Evolutionary conservation across 805 yeast species (phyloP), one percentile per base, ranked within the genome.

Genomic region (Teunomyces aglyptinius): DNA sequence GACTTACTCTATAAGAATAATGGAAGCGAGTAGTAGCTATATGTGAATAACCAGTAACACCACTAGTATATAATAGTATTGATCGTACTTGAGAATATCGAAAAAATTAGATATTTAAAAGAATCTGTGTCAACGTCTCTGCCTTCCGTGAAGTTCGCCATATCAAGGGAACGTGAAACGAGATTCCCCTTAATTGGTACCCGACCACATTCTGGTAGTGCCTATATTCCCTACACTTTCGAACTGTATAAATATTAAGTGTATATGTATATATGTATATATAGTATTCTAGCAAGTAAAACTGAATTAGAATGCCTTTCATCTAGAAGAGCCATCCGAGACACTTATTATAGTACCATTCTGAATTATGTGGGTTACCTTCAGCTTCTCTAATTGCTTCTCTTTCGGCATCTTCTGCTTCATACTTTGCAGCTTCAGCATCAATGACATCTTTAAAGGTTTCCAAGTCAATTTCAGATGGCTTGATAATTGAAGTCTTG

Each of bases 391-490:
- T 48, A 38, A 60, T 50, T 47, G 62, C 64, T 35, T 52, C 44
- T 28, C 45, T 55, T 49, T 61, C 66, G 13, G 49, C 60, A 35
- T 59, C 70, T 31, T 52, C 55, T 16, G 57, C 54, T 38, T 58
- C 62, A 48, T 64, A 65, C 38, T 59, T 63, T 42, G 55, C 62
- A 50, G 64, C 67, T 43, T 67, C 71, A 32, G 77, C 77, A 51
- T 80, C 84, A 51, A 77, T 68, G 38, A 75, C 77, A 51, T 76
- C 82, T 58, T 75, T 80, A 61, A 69, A 78, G 6, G 86, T 80
- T 42, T 61, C 64, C 59, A 83, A 68, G 61, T 85, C 92, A 22
- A 79, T 85, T 54, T 83, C 87, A 38, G 65, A 68, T 5, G 87
- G 76, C 34, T 58, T 63, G 44, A 78, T 71, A 24, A 73, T 48